Conservation (phyloP, 257 asterid species). For the Solanum dulcamara region DNA sequence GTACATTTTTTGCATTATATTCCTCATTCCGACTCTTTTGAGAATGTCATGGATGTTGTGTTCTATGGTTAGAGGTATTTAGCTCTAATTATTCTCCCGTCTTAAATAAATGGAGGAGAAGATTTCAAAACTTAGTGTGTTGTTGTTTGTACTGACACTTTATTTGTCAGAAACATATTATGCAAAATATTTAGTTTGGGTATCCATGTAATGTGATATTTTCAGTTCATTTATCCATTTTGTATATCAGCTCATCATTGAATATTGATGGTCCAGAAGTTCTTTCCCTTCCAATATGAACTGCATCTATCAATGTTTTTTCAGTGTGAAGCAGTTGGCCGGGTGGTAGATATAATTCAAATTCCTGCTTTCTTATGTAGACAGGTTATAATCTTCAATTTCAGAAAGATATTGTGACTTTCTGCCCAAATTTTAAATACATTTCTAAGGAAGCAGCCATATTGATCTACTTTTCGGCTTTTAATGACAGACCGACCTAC, state of each 20-base stretch:
- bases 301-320: conserved; percentile 1
- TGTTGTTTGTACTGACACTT: not conserved
- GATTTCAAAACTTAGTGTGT: not conserved
- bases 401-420: not conserved
- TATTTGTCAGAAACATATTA: not conserved
- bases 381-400: conserved; percentile 40
- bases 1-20: not conserved
- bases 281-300: not conserved
- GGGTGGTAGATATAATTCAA: conserved; percentile 90
- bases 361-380: conserved; percentile 98
- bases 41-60: not conserved
- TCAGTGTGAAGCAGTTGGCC: conserved; percentile 98
- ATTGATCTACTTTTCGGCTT: conserved; percentile 1
- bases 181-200: not conserved
- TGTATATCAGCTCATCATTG: not conserved
- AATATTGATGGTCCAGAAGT: not conserved
- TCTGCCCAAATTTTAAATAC: not conserved
- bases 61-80: not conserved
- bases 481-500: conserved; percentile 72
- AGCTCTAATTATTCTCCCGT: not conserved
- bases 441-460: not conserved
- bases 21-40: not conserved
- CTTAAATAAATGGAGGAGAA: not conserved
- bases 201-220: not conserved
- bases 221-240: not conserved